Evolutionary conservation across 148 eudicot genomes (phyloP), one percentile per base, ranked within the genome.

Genomic region (Diospyros kaki): DNA sequence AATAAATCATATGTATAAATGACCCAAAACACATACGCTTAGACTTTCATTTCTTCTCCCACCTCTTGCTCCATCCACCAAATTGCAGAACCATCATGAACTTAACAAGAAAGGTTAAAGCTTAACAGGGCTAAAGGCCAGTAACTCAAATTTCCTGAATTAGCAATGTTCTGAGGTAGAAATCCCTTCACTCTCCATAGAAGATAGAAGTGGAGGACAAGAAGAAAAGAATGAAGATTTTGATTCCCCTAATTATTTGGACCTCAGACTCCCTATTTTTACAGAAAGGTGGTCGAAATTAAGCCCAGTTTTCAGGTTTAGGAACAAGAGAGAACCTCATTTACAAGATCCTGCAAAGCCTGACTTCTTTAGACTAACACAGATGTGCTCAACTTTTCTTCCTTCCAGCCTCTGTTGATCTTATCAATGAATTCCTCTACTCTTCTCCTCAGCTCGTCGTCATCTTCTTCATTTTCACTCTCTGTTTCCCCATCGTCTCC

Each of bases 371-470:
- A 40, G 48, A 70, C 38, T 7, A 52, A 13, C 11, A 14, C 11
- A 40, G 73, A 71, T 12, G 79, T 56, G 54, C 76, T 78, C 73
- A 83, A 61, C 76, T 80, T 91, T 75, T 93, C 98, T 18, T 75
- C 88, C 80, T 76, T 77, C 98, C 98, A 91, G 28, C 80, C 81
- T 73, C 68, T 67, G 62, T 87, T 89, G 69, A 84, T 69, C 77
- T 83, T 93, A 46, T 84, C 78, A 50, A 93, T 93, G 77, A 93
- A 93, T 2, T 89, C 92, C 69, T 93, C 96, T 2, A 86, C 85
- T 56, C 89, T 81, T 71, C 58, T 78, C 71, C 83, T 81, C 73
- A 91, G 77, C 69, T 89, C 89, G 71, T 89, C 88, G 15, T 81
- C 91, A 1, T 80, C 81, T 4, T 55, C 85, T 2, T 76, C 83